These are phyloP conservation scores for Solanum hybrid DNA, from an alignment of 305 asterid genomes.

Conservation along the genomic window DNA sequence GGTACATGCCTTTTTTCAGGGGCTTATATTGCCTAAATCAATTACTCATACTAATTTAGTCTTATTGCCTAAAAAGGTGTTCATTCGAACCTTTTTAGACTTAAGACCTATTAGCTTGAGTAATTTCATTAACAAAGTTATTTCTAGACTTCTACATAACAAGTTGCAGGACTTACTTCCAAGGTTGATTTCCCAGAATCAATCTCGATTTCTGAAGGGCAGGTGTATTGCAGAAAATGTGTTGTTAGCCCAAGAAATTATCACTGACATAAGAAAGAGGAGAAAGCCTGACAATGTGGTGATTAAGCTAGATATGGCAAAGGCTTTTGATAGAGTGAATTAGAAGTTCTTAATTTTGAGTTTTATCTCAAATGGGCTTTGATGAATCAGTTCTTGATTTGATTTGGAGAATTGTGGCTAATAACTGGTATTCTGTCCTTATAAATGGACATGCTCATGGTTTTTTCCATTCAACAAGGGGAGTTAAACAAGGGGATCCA, in stretches of 20 bases:
- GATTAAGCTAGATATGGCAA: background rate
- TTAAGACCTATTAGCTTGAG: background rate
- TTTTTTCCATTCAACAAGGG: background rate
- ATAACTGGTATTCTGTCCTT: background rate
- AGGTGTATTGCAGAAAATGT: background rate
- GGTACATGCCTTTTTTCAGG: background rate
- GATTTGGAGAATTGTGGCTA: background rate
- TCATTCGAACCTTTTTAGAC: background rate
- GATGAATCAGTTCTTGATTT: background rate
- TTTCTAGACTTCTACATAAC: background rate
- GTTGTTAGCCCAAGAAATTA: background rate
- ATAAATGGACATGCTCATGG: background rate
- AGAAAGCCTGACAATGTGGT: background rate
- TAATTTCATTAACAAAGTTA: too few species aligned
- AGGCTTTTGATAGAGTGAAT: background rate
- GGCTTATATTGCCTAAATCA: too few species aligned
- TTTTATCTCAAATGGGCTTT: background rate
- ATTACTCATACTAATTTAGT: too few species aligned
- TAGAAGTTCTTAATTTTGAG: background rate
- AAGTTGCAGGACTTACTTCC: background rate
- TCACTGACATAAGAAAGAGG: background rate
- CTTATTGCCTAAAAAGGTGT: background rate
- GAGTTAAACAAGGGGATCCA: background rate
- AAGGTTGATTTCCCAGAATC: background rate
- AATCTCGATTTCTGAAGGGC: background rate